Conservation (phyloP, 1,139 yeast genomes). For the Kodamaea sp. region DNA sequence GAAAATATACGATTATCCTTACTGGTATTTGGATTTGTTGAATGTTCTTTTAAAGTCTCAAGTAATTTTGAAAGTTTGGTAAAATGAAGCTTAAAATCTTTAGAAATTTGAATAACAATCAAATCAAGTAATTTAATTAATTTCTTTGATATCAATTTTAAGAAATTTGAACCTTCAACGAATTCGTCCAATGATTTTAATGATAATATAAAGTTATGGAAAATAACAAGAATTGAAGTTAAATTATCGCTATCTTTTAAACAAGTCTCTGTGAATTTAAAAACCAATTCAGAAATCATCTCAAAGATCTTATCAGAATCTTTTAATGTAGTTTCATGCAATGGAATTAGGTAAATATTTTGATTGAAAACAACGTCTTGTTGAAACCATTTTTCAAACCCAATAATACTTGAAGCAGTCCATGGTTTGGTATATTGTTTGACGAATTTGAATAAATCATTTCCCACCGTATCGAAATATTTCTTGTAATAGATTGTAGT, state of each 20-base stretch:
- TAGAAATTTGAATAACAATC: slow-evolving; percentile 3
- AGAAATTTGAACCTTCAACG: slow-evolving; percentile 10
- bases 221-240: slow-evolving; percentile 13
- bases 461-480: slow-evolving; percentile 23
- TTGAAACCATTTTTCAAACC: slow-evolving; percentile 30
- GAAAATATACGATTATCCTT: slow-evolving; percentile 15
- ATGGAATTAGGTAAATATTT: slow-evolving; percentile 6
- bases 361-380: slow-evolving; percentile 12
- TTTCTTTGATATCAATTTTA: slow-evolving; percentile 2
- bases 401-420: slow-evolving; percentile 27
- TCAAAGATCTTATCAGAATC: slow-evolving; percentile 5
- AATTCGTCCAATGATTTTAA: slow-evolving; percentile 19
- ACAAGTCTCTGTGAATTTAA: slow-evolving; percentile 8
- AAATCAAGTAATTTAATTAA: slow-evolving; percentile 5
- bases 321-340: slow-evolving; percentile 6
- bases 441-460: slow-evolving; percentile 21
- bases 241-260: slow-evolving; percentile 6
- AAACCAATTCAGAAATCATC: slow-evolving; percentile 8
- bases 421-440: slow-evolving; percentile 22
- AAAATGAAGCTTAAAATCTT: slow-evolving; percentile 10
- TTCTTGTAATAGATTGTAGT: slow-evolving; percentile 27
- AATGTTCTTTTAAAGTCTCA: background rate
- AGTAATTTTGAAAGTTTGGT: slow-evolving; percentile 1
- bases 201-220: slow-evolving; percentile 23
- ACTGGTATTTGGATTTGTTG: background rate